These are phyloP conservation scores for Bolboschoenus planiculmis DNA, from an alignment of 176 grass and related monocot species.

Conservation along the genomic window DNA sequence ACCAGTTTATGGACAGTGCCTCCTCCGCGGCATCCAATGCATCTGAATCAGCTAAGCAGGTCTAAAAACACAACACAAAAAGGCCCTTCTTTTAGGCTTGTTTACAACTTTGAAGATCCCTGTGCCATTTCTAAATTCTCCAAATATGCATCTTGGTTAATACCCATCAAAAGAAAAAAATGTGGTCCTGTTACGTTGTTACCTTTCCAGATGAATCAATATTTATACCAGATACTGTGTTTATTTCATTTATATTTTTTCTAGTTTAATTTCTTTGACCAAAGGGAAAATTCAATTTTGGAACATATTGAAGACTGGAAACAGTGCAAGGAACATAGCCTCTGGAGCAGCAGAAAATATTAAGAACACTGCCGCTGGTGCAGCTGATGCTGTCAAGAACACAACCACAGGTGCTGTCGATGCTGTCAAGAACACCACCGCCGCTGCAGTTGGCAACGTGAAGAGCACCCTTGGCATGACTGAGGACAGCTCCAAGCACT, in stretches of 20 bases:
- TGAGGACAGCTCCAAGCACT: not conserved
- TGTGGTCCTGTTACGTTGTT: not conserved
- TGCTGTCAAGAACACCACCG: conserved; percentile 1
- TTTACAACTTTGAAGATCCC: not conserved
- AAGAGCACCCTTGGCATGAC: not conserved
- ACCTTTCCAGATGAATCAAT: not conserved
- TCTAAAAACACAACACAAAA: conserved; percentile 7
- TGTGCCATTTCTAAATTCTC: not conserved
- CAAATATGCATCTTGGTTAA: not conserved
- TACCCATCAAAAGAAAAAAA: not conserved
- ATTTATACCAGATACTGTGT: not conserved
- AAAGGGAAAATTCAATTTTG: not conserved
- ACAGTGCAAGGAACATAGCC: not conserved
- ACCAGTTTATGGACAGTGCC: not conserved
- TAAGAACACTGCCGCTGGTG: not conserved
- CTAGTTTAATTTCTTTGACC: not conserved
- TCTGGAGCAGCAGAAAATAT: not conserved
- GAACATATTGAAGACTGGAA: not conserved
- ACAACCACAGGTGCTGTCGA: not conserved
- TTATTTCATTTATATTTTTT: not conserved
- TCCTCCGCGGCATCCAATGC: not conserved
- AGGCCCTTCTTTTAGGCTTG: not conserved
- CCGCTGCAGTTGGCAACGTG: not conserved
- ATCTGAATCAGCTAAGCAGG: conserved; percentile 6
- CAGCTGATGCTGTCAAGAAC: conserved; percentile 3